phyloP scores from a whole-genome alignment of 306 rosid species.

The Quercus dentata region DNA sequence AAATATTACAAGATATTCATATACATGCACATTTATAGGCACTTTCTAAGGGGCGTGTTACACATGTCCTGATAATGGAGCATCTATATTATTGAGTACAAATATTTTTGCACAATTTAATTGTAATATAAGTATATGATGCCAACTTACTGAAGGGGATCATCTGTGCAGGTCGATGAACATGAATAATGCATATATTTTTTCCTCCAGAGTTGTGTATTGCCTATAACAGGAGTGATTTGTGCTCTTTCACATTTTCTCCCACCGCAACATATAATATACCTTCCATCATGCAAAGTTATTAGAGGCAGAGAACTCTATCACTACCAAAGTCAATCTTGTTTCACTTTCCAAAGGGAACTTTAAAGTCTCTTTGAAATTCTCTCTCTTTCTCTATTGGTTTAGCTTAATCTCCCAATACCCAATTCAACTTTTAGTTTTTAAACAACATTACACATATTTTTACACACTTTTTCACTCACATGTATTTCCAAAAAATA shows the following conservation, averaged over 20 bases:
- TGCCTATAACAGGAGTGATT: slow-evolving; percentile 53
- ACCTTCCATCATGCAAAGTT: slow-evolving; percentile 21
- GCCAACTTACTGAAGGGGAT: slow-evolving; percentile 38
- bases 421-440: too few species aligned
- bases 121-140: too few species aligned
- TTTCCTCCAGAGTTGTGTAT: slow-evolving; percentile 41
- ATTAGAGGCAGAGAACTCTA: too few species aligned
- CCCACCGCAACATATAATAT: slow-evolving; percentile 78
- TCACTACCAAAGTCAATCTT: too few species aligned
- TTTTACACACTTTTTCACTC: too few species aligned
- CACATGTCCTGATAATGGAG: too few species aligned
- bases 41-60: too few species aligned
- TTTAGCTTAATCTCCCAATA: not conserved
- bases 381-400: not conserved
- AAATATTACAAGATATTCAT: not conserved
- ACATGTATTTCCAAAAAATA: too few species aligned
- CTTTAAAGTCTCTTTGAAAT: slow-evolving; percentile 36
- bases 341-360: slow-evolving; percentile 19
- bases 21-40: too few species aligned
- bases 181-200: slow-evolving; percentile 62
- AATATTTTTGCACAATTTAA: too few species aligned
- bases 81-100: too few species aligned
- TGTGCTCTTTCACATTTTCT: slow-evolving; percentile 31
- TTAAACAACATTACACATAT: too few species aligned
- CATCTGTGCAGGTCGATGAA: slow-evolving; percentile 30